A percentile compares a stretch with the other conserved stretches of the same genome.
Conservation (phyloP, 495 filamentous ascomycete species). For the Lentithecium fluviatile region DNA sequence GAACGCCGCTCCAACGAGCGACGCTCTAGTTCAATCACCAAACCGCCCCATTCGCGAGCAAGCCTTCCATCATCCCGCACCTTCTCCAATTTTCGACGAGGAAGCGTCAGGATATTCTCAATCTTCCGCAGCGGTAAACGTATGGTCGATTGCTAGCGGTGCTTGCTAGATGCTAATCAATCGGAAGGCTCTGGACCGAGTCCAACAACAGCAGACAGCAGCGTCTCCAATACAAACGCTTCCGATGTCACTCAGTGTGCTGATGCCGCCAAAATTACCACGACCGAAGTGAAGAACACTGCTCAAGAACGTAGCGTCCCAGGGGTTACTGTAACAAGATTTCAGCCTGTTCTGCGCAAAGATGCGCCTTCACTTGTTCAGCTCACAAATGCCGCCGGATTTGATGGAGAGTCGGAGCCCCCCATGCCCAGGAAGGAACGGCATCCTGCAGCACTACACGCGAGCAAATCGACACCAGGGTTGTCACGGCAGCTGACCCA, state of each 20-base stretch:
- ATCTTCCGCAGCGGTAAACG: constrained; percentile 32
- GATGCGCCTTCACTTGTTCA: constrained; percentile 1
- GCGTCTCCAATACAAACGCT: constrained; percentile 2
- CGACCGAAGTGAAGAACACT: too few relatives aligned
- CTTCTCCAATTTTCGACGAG: constrained; percentile 24
- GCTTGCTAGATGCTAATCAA: not conserved
- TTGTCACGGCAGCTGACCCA: constrained; percentile 46
- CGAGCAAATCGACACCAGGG: constrained; percentile 30
- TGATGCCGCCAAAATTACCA: not conserved
- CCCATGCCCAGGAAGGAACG: not conserved
- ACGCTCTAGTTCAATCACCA: not conserved
- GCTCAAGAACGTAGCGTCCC: constrained; percentile 2
- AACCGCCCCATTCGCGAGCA: constrained; percentile 12
- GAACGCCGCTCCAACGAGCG: constrained; percentile 21
- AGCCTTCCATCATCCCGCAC: constrained; percentile 9
- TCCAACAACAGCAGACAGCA: not conserved
- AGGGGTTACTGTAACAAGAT: not conserved
- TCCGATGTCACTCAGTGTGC: constrained; percentile 13
- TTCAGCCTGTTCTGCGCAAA: not conserved
- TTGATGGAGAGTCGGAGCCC: constrained; percentile 33
- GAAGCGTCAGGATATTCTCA: constrained; percentile 32
- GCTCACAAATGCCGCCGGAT: constrained; percentile 11
- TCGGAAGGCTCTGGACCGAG: constrained; percentile 2
- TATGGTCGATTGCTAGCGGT: not conserved
- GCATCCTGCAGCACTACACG: constrained; percentile 12